phyloP scores from a whole-genome alignment of 2,329 filamentous ascomycete genomes.

The Rhinocladiella similis region DNA sequence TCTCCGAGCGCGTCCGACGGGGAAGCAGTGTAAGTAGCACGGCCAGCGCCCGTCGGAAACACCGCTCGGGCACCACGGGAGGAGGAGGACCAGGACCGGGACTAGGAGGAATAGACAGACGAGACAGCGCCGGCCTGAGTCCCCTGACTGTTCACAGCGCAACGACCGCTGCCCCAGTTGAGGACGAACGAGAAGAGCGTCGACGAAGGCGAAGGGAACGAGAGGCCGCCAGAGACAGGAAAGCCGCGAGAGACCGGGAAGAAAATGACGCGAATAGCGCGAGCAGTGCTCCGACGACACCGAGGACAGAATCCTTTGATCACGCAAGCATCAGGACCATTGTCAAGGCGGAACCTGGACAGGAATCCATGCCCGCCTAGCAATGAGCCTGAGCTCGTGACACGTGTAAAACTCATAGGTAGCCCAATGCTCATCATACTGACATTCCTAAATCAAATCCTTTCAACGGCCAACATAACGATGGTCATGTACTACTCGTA shows the following conservation, averaged over 20 bases:
- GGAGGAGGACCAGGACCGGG: background rate
- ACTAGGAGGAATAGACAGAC: constrained; percentile 1
- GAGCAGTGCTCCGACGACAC: constrained; percentile 11
- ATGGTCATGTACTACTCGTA: no score
- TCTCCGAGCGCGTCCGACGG: constrained; percentile 23
- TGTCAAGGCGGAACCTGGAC: background rate
- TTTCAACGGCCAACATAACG: no score
- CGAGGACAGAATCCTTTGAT: constrained; percentile 1
- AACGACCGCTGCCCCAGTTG: constrained; percentile 1
- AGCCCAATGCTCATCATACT: no score
- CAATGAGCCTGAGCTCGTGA: background rate
- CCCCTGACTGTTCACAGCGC: constrained; percentile 8
- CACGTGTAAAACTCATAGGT: background rate
- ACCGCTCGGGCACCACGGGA: background rate
- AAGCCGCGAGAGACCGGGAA: constrained; percentile 1
- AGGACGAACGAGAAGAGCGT: constrained; percentile 18
- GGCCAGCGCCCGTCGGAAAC: constrained; percentile 22
- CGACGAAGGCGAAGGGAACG: constrained; percentile 13
- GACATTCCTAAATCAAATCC: no score
- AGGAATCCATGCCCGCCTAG: background rate
- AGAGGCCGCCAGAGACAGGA: constrained; percentile 16
- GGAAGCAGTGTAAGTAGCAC: constrained; percentile 30
- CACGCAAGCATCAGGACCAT: background rate
- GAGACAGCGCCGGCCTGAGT: constrained; percentile 7
- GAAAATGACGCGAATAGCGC: background rate